phyloP scores from a whole-genome alignment of 257 asterid species.

The Nicotiana obtusifolia region DNA sequence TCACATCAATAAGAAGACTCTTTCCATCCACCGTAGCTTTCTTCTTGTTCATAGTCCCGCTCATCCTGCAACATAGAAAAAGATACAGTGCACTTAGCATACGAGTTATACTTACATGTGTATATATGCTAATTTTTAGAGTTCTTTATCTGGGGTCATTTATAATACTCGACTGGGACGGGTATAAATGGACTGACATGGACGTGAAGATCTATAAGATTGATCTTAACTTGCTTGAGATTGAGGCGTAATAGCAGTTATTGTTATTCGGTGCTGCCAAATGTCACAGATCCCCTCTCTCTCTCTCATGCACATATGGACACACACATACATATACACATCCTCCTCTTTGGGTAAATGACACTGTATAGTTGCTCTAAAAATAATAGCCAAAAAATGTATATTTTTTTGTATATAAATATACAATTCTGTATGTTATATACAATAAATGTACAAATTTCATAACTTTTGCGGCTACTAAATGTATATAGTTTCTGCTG shows the following conservation, averaged over 20 bases:
- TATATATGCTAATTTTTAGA: background rate
- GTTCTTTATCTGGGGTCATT: background rate
- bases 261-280: background rate
- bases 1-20: constrained; percentile 32
- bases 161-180: background rate
- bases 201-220: background rate
- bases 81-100: background rate
- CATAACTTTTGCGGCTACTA: too few species aligned
- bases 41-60: constrained; percentile 23
- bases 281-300: background rate
- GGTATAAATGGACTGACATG: background rate
- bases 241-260: background rate
- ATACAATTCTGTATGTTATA: too few species aligned
- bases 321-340: background rate
- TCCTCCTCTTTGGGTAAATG: too few species aligned
- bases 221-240: background rate
- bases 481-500: too few species aligned
- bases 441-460: too few species aligned
- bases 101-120: background rate
- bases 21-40: constrained; percentile 46
- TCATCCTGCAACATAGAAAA: constrained; percentile 24
- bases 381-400: too few species aligned
- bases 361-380: too few species aligned
- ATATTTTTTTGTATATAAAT: too few species aligned
- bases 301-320: too few species aligned